A percentile compares a stretch with the other conserved stretches of the same genome.
phyloP scores from a whole-genome alignment of 345 rosid genomes.

The Kernera saxatilis region DNA sequence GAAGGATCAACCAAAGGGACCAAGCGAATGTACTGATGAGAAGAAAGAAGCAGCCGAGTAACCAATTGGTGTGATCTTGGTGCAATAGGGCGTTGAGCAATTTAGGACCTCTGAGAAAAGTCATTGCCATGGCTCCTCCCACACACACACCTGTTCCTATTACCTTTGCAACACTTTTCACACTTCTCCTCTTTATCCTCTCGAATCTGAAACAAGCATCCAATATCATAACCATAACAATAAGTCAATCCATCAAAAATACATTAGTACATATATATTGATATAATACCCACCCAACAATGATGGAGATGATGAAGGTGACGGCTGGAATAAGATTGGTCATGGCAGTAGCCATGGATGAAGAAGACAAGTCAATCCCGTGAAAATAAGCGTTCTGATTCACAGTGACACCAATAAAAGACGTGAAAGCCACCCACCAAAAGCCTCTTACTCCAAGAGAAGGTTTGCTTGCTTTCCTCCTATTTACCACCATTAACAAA shows the following conservation, averaged over 20 bases:
- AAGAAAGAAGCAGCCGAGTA: slow-evolving; percentile 48
- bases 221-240: not conserved
- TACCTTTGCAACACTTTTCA: slow-evolving; percentile 58
- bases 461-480: slow-evolving; percentile 28
- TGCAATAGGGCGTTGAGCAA: slow-evolving; percentile 32
- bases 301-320: slow-evolving; percentile 35
- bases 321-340: slow-evolving; percentile 41
- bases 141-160: slow-evolving; percentile 64
- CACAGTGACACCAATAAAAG: slow-evolving; percentile 34
- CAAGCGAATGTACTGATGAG: slow-evolving; percentile 46
- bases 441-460: slow-evolving; percentile 31
- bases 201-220: slow-evolving; percentile 43
- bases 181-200: slow-evolving; percentile 44
- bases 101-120: slow-evolving; percentile 51
- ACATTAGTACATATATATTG: not conserved
- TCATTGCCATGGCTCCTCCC: slow-evolving; percentile 60
- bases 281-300: slow-evolving; percentile 26
- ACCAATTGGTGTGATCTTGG: slow-evolving; percentile 34
- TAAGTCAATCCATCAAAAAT: not conserved
- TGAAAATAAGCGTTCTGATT: slow-evolving; percentile 36
- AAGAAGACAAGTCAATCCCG: slow-evolving; percentile 38
- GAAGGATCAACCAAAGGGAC: slow-evolving; percentile 59
- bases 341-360: slow-evolving; percentile 41
- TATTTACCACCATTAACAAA: not conserved
- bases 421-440: slow-evolving; percentile 35